phyloP scores from a whole-genome alignment of 192 early-diverging fungal genomes.

The Powellomyces hirtus region DNA sequence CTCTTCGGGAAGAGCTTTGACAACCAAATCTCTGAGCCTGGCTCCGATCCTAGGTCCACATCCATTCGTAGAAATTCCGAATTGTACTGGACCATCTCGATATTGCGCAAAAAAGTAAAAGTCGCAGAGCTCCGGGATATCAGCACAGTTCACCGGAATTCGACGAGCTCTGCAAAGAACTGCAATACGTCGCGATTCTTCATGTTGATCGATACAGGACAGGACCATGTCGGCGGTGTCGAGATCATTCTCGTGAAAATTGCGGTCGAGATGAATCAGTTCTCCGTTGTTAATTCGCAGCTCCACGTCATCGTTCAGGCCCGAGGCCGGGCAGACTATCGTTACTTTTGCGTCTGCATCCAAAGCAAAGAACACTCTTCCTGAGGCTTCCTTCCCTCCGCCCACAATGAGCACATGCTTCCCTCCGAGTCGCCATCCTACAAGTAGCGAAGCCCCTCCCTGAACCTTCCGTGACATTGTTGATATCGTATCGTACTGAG shows the following conservation, averaged over 20 bases:
- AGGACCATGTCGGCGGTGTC: constrained; percentile 36
- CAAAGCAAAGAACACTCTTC: constrained; percentile 76
- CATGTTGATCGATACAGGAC: constrained; percentile 63
- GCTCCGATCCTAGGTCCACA: constrained; percentile 87
- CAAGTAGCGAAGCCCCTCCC: constrained; percentile 50
- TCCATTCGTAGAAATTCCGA: constrained; percentile 86
- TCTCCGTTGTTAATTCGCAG: constrained; percentile 57
- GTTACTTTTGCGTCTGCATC: constrained; percentile 79
- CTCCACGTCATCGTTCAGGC: constrained; percentile 64
- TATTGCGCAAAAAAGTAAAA: constrained; percentile 91
- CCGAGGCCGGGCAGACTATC: constrained; percentile 62
- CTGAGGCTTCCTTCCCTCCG: constrained; percentile 79
- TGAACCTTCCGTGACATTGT: constrained; percentile 12
- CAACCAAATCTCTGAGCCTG: constrained; percentile 69
- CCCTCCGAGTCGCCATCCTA: constrained; percentile 74
- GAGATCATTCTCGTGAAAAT: constrained; percentile 52
- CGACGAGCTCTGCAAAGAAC: constrained; percentile 55
- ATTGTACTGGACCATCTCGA: constrained; percentile 39
- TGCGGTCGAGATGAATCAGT: constrained; percentile 46
- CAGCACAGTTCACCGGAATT: constrained; percentile 92
- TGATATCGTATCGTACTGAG: too few relatives aligned
- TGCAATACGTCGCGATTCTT: constrained; percentile 60
- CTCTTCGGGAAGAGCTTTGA: constrained; percentile 25
- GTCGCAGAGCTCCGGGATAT: constrained; percentile 85
- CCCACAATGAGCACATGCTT: constrained; percentile 88